Conservation (phyloP, 2,329 filamentous ascomycete genomes). For the Clarireedia homoeocarpa region DNA sequence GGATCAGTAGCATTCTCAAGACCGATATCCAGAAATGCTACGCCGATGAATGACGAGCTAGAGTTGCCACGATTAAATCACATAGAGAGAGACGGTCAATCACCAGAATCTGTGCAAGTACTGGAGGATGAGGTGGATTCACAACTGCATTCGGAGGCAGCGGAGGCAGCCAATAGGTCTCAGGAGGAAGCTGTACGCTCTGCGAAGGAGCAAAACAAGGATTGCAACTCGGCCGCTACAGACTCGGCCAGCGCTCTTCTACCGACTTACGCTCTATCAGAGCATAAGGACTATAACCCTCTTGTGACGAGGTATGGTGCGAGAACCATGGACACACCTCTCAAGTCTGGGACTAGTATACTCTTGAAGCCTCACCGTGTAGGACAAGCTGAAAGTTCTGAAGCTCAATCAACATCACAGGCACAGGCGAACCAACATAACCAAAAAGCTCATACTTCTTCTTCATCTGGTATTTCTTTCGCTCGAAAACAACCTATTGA, state of each 20-base stretch:
- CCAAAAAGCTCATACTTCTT: no score
- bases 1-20: not conserved
- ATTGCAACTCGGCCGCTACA: not conserved
- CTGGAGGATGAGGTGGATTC: slow-evolving; percentile 1
- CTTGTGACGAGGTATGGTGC: no score
- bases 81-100: not conserved
- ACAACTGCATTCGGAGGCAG: slow-evolving; percentile 4
- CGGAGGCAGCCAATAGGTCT: not conserved
- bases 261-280: no score
- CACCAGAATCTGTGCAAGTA: not conserved
- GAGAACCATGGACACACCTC: no score
- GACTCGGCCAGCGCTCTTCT: not conserved
- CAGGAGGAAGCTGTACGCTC: not conserved
- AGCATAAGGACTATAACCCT: no score
- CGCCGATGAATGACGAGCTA: not conserved
- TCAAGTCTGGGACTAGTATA: no score
- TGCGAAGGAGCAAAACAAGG: not conserved
- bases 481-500: no score
- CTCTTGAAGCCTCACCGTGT: no score
- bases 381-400: no score
- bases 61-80: slow-evolving; percentile 3
- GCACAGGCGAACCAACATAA: no score
- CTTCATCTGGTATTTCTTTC: no score
- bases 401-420: no score
- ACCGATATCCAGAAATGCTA: not conserved